Evolutionary conservation across 2,329 filamentous ascomycete species (phyloP).

Genomic region (Fonsecaea multimorphosa): DNA sequence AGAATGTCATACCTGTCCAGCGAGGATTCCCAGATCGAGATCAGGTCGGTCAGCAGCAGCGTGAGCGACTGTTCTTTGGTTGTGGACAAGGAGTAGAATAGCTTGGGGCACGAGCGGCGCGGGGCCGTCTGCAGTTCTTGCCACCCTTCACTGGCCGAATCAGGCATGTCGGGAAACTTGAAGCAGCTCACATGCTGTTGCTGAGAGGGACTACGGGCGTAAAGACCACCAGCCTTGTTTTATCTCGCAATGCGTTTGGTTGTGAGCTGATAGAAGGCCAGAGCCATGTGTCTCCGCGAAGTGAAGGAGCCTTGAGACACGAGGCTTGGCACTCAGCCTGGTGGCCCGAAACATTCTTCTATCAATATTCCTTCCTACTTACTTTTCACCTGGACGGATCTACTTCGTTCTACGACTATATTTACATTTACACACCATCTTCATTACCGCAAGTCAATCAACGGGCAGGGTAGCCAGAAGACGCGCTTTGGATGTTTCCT

Average conservation of each 20-base stretch:
- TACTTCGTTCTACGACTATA: too few relatives aligned
- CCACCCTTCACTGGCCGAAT: conserved; percentile 42
- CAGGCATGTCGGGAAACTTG: conserved; percentile 41
- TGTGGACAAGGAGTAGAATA: conserved; percentile 49
- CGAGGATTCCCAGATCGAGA: conserved; percentile 62
- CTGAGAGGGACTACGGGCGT: neutral
- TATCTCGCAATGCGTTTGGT: neutral
- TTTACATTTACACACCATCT: too few relatives aligned
- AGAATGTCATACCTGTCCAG: conserved; percentile 56
- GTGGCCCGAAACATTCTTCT: too few relatives aligned
- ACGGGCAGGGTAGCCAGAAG: too few relatives aligned
- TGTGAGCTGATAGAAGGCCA: neutral
- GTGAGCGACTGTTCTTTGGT: conserved; percentile 52
- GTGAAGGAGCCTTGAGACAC: too few relatives aligned
- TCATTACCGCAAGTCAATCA: too few relatives aligned
- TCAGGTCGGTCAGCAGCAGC: conserved; percentile 64
- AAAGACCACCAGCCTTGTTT: conserved; percentile 1
- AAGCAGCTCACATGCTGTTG: neutral
- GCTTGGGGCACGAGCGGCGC: conserved; percentile 42
- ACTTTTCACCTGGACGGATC: too few relatives aligned
- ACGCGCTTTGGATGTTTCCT: too few relatives aligned
- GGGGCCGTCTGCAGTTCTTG: conserved; percentile 43
- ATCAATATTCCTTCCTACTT: too few relatives aligned
- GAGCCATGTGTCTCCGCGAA: too few relatives aligned
- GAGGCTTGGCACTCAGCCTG: too few relatives aligned